phyloP scores from a whole-genome alignment of 345 rosid species.

The Combretum micranthum region DNA sequence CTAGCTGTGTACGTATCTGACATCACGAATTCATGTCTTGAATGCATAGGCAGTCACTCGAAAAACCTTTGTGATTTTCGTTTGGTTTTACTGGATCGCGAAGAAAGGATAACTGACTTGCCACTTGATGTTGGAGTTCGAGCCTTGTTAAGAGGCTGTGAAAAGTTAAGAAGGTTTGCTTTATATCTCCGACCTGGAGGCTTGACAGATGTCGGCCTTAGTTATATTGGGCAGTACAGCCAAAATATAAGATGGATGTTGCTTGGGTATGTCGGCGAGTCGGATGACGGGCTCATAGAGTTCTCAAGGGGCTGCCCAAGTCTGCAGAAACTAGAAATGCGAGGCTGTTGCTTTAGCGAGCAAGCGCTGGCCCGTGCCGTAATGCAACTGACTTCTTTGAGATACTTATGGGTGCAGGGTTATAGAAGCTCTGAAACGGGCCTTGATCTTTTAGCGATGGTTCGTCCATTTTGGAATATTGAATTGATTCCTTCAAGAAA shows the following conservation, averaged over 20 bases:
- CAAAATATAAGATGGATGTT: slow-evolving; percentile 89
- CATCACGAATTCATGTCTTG: slow-evolving; percentile 69
- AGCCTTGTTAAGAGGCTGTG: slow-evolving; percentile 73
- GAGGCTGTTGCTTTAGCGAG: slow-evolving; percentile 86
- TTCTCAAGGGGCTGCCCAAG: slow-evolving; percentile 86
- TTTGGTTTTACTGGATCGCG: slow-evolving; percentile 72
- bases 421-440: slow-evolving; percentile 48
- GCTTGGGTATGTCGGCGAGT: slow-evolving; percentile 70
- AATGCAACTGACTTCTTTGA: slow-evolving; percentile 52
- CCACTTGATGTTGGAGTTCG: slow-evolving; percentile 93
- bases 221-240: slow-evolving; percentile 71
- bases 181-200: slow-evolving; percentile 78
- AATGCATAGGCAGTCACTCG: slow-evolving; percentile 48
- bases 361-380: slow-evolving; percentile 64
- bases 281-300: slow-evolving; percentile 67
- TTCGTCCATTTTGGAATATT: slow-evolving; percentile 91
- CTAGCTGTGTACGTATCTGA: slow-evolving; percentile 87
- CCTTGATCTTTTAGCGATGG: slow-evolving; percentile 63
- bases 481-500: slow-evolving; percentile 70
- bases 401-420: slow-evolving; percentile 97
- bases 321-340: slow-evolving; percentile 86
- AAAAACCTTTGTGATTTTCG: slow-evolving; percentile 84
- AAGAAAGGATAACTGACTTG: slow-evolving; percentile 64
- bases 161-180: slow-evolving; percentile 70
- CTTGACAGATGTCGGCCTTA: slow-evolving; percentile 73